Evolutionary conservation across 2,329 filamentous ascomycete species (phyloP).

Genomic region (Microsporum ferrugineum): DNA sequence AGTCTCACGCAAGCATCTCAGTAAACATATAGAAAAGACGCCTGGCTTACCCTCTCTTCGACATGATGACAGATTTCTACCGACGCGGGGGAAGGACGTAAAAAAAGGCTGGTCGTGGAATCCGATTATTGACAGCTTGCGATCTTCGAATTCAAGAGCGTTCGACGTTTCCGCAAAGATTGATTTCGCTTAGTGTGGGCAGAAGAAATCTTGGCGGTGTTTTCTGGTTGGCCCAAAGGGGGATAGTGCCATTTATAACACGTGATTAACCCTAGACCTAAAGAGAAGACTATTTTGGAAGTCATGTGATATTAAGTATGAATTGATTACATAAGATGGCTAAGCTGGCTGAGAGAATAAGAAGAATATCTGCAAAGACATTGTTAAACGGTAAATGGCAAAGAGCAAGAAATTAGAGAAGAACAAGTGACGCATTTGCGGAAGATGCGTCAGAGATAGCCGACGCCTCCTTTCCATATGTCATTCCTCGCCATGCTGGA

Average conservation of each 20-base stretch:
- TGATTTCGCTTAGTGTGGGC: slow-evolving; percentile 36
- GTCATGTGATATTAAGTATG: background rate
- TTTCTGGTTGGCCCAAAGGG: slow-evolving; percentile 18
- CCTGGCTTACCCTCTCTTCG: slow-evolving; percentile 39
- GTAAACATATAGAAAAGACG: background rate
- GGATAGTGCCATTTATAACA: slow-evolving; percentile 2
- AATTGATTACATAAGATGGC: background rate
- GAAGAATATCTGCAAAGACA: background rate
- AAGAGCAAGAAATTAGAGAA: background rate
- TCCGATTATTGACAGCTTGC: slow-evolving; percentile 4
- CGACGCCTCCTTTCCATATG: slow-evolving; percentile 5
- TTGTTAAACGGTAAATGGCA: background rate
- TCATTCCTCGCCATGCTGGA: slow-evolving; percentile 10
- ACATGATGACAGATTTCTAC: slow-evolving; percentile 39
- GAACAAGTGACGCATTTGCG: background rate
- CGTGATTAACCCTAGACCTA: slow-evolving; percentile 31
- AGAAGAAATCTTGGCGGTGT: slow-evolving; percentile 32
- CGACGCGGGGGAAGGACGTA: slow-evolving; percentile 26
- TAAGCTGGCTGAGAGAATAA: background rate
- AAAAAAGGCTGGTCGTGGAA: slow-evolving; percentile 18
- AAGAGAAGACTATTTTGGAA: background rate
- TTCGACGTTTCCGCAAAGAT: slow-evolving; percentile 7
- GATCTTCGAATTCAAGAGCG: slow-evolving; percentile 4
- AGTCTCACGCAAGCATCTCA: background rate
- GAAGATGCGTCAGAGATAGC: slow-evolving; percentile 2